These are phyloP conservation scores for Arthrinium puccinioides DNA, from an alignment of 2,329 filamentous ascomycete species.

Conservation along the genomic window DNA sequence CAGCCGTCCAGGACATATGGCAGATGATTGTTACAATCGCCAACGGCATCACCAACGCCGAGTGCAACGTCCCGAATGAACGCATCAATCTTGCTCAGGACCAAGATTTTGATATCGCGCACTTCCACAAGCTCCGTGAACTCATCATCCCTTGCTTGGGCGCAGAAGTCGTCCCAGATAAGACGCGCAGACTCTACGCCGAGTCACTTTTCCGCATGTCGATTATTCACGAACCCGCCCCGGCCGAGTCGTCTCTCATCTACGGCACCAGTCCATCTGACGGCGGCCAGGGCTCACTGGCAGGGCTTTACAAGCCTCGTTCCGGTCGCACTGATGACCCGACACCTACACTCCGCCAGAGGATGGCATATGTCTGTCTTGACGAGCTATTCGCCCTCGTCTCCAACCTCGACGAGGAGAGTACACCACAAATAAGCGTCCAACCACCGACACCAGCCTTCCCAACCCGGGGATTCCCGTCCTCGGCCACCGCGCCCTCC, in stretches of 20 bases:
- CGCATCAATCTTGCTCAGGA: constrained; percentile 53
- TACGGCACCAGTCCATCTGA: constrained; percentile 31
- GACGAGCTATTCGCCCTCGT: constrained; percentile 71
- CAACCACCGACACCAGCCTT: constrained; percentile 37
- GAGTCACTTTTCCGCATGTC: constrained; percentile 75
- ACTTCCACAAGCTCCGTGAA: constrained; percentile 61
- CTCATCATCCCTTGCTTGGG: constrained; percentile 72
- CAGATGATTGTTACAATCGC: constrained; percentile 55
- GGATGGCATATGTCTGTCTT: constrained; percentile 74
- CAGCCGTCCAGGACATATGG: constrained; percentile 59
- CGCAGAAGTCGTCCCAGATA: constrained; percentile 55
- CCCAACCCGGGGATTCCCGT: constrained; percentile 15
- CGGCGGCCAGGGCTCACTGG: constrained; percentile 37
- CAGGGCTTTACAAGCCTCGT: constrained; percentile 45
- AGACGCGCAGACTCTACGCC: constrained; percentile 61
- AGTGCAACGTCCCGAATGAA: constrained; percentile 40
- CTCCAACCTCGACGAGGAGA: constrained; percentile 35
- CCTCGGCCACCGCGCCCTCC: constrained; percentile 12
- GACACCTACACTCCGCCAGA: constrained; percentile 54
- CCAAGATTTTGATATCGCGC: constrained; percentile 72
- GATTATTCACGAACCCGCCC: constrained; percentile 62
- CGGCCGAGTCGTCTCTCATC: constrained; percentile 48
- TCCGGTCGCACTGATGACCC: constrained; percentile 67
- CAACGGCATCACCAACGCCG: constrained; percentile 62
- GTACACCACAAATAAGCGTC: constrained; percentile 27